phyloP scores from a whole-genome alignment of 1,284 basidiomycete genomes.

The Cryptococcus sp. region DNA sequence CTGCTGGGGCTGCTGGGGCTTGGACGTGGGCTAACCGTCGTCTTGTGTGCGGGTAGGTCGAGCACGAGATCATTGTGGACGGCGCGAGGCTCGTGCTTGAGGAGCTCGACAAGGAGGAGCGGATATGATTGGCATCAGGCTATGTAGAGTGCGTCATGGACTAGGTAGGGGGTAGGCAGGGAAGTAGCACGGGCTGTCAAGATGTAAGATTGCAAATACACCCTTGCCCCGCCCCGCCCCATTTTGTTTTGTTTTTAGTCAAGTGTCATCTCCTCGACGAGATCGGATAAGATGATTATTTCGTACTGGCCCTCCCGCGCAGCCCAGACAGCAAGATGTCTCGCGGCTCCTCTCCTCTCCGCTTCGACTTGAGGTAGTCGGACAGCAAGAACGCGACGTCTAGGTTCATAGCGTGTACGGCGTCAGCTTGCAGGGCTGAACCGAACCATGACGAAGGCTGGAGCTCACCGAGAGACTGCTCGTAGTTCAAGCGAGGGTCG shows the following conservation, averaged over 20 bases:
- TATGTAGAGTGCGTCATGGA: background rate
- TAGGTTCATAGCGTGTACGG: constrained; percentile 5
- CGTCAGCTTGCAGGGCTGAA: background rate
- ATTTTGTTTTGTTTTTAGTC: background rate
- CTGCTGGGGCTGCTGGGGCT: background rate
- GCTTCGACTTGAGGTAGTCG: constrained; percentile 47
- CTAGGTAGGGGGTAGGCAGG: background rate
- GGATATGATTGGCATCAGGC: constrained; percentile 4
- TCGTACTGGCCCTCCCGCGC: constrained; percentile 16
- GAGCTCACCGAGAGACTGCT: constrained; percentile 53
- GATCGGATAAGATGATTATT: background rate
- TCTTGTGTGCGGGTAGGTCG: constrained; percentile 53
- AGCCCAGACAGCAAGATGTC: constrained; percentile 36
- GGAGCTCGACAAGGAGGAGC: constrained; percentile 33
- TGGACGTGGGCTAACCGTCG: background rate
- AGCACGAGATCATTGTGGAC: constrained; percentile 90
- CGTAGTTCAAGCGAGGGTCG: constrained; percentile 55
- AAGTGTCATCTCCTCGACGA: background rate
- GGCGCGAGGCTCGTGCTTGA: constrained; percentile 68
- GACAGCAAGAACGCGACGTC: constrained; percentile 54
- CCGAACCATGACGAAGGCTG: background rate
- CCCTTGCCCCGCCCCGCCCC: background rate
- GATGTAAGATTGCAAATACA: background rate
- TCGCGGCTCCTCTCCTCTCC: constrained; percentile 41
- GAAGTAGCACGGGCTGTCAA: background rate